These are phyloP conservation scores for Neolentinus lepideus DNA, from an alignment of 1,284 basidiomycete species.

Conservation along the genomic window DNA sequence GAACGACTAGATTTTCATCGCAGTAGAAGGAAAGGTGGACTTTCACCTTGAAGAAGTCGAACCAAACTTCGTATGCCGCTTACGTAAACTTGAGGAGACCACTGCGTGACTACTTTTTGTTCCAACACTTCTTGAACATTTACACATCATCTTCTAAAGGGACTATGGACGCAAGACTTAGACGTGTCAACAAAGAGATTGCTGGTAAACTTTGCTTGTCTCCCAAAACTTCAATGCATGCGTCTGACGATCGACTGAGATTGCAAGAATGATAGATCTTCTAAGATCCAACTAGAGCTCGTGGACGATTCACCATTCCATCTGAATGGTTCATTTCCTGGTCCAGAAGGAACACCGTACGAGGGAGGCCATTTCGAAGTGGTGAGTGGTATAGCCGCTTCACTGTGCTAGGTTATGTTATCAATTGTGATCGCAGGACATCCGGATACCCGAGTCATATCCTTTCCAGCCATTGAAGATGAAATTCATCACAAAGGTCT, in stretches of 20 bases:
- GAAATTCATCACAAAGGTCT: conserved; percentile 96
- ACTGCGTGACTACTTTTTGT: no score
- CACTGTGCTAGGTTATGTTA: background rate
- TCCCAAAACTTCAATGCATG: conserved; percentile 1
- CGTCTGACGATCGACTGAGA: conserved; percentile 37
- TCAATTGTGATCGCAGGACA: conserved; percentile 56
- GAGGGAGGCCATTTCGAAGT: conserved; percentile 92
- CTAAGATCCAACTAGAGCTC: conserved; percentile 79
- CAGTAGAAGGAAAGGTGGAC: no score
- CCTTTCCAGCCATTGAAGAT: conserved; percentile 98
- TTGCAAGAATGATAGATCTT: conserved; percentile 90
- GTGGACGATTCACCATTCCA: conserved; percentile 86
- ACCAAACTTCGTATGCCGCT: no score
- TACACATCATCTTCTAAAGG: no score
- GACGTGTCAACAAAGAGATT: conserved; percentile 91
- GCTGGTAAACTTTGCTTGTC: conserved; percentile 43
- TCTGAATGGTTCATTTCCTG: conserved; percentile 85
- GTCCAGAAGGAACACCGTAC: conserved; percentile 91
- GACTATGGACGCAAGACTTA: conserved; percentile 77
- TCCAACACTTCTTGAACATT: no score
- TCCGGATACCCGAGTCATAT: conserved; percentile 90
- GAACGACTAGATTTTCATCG: no score
- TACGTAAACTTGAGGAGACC: no score
- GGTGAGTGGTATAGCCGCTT: conserved; percentile 40
- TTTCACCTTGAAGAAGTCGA: no score